These are phyloP conservation scores for Papilionanthe hybrid DNA, from an alignment of 116 monocot genomes.

Conservation along the genomic window DNA sequence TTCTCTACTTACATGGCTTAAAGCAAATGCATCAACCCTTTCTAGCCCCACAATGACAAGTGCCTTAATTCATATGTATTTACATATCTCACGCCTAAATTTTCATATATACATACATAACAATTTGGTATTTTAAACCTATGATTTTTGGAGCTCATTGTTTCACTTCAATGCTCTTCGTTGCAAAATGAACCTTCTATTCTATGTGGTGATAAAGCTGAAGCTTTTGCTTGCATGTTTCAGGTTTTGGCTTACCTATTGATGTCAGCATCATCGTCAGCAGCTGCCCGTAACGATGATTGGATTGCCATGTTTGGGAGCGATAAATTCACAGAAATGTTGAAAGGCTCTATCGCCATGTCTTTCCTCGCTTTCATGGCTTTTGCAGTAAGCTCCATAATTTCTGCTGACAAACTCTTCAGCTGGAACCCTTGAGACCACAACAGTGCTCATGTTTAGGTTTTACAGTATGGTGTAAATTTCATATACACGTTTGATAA, in stretches of 20 bases:
- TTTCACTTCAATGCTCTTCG: too few relatives aligned
- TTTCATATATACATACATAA: too few relatives aligned
- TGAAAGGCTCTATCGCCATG: slow-evolving; percentile 55
- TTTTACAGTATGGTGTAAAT: neutral
- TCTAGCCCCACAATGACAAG: too few relatives aligned
- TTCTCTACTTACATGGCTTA: too few relatives aligned
- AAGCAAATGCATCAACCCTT: too few relatives aligned
- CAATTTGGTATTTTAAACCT: too few relatives aligned
- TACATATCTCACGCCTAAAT: too few relatives aligned
- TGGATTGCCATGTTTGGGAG: slow-evolving; percentile 71
- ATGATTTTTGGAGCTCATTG: too few relatives aligned
- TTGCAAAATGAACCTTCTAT: too few relatives aligned
- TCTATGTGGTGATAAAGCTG: neutral
- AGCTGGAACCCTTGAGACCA: slow-evolving; percentile 11
- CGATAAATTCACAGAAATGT: slow-evolving; percentile 62
- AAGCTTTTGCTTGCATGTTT: slow-evolving; percentile 1
- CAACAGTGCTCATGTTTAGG: neutral
- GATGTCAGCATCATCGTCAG: slow-evolving; percentile 67
- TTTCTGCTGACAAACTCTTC: slow-evolving; percentile 61
- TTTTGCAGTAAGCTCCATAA: slow-evolving; percentile 61
- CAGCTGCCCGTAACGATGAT: slow-evolving; percentile 51
- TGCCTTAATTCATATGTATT: too few relatives aligned
- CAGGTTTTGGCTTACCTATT: slow-evolving; percentile 84
- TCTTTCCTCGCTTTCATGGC: slow-evolving; percentile 71
- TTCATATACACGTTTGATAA: neutral